phyloP scores from a whole-genome alignment of 169 alveolate genomes.

The Plasmodium reichenowi region DNA sequence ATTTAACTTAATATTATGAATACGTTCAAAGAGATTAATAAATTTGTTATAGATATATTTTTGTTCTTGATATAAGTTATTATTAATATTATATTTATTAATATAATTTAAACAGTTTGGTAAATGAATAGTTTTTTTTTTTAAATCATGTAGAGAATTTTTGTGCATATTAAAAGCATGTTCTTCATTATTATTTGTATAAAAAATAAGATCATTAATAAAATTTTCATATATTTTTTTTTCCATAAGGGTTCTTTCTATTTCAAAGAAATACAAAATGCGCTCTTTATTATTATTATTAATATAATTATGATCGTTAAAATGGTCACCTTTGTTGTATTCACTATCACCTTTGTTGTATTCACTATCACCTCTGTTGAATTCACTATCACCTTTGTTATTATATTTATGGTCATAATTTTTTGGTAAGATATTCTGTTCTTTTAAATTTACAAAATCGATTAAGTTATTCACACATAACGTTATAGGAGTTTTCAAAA shows the following conservation, averaged over 20 bases:
- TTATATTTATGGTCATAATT: neutral
- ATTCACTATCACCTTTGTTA: neutral
- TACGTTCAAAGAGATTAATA: slow-evolving; percentile 43
- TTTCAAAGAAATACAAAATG: neutral
- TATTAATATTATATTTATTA: slow-evolving; percentile 51
- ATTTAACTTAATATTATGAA: slow-evolving; percentile 53
- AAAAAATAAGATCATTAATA: slow-evolving; percentile 66
- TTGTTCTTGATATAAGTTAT: slow-evolving; percentile 53
- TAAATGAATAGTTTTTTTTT: slow-evolving; percentile 22
- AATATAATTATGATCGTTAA: neutral
- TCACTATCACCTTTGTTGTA: neutral
- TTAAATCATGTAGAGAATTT: neutral
- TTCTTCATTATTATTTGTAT: slow-evolving; percentile 10
- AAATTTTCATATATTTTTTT: slow-evolving; percentile 65
- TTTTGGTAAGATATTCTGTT: neutral
- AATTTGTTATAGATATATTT: slow-evolving; percentile 20
- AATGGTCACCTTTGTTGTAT: neutral
- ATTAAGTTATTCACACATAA: slow-evolving; percentile 36
- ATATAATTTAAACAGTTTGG: slow-evolving; percentile 64
- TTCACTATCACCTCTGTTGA: neutral
- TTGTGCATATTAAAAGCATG: slow-evolving; percentile 10
- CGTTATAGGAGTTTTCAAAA: slow-evolving; percentile 61
- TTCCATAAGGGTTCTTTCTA: slow-evolving; percentile 50
- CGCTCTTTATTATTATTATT: neutral
- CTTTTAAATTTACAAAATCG: slow-evolving; percentile 35